Conservation (phyloP, 495 filamentous ascomycete genomes). For the Penicillium fimorum region DNA sequence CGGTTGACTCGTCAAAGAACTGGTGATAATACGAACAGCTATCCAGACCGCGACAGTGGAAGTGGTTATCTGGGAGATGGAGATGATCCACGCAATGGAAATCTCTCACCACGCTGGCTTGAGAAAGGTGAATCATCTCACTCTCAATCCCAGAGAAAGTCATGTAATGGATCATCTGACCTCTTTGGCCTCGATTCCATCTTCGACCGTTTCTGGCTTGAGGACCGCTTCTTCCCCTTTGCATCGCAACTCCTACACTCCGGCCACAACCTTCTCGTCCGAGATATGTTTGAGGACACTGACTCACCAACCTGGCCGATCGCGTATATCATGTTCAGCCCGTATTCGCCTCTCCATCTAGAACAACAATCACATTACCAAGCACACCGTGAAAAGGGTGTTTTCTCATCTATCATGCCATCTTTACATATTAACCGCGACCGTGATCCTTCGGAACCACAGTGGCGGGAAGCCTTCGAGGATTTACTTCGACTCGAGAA, state of each 20-base stretch:
- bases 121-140: constrained; percentile 18
- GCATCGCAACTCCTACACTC: constrained; percentile 30
- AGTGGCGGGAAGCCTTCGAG: constrained; percentile 56
- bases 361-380: constrained; percentile 38
- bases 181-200: constrained; percentile 37
- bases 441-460: constrained; percentile 35
- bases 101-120: constrained; percentile 14
- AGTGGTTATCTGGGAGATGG: constrained; percentile 9
- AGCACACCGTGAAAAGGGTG: constrained; percentile 27
- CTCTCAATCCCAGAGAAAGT: constrained; percentile 8
- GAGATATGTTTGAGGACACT: constrained; percentile 31
- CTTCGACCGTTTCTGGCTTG: constrained; percentile 35
- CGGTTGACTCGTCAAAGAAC: constrained; percentile 22
- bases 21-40: constrained; percentile 15
- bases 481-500: constrained; percentile 52
- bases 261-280: constrained; percentile 26
- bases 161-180: constrained; percentile 19
- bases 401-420: constrained; percentile 41
- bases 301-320: constrained; percentile 40
- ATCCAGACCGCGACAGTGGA: constrained; percentile 13
- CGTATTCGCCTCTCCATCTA: constrained; percentile 53
- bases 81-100: constrained; percentile 10
- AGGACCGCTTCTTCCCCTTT: constrained; percentile 31
- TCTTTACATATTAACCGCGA: constrained; percentile 31
- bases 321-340: constrained; percentile 42